Evolutionary conservation across 306 rosid species (phyloP).

Genomic region (Trifolium dubium): DNA sequence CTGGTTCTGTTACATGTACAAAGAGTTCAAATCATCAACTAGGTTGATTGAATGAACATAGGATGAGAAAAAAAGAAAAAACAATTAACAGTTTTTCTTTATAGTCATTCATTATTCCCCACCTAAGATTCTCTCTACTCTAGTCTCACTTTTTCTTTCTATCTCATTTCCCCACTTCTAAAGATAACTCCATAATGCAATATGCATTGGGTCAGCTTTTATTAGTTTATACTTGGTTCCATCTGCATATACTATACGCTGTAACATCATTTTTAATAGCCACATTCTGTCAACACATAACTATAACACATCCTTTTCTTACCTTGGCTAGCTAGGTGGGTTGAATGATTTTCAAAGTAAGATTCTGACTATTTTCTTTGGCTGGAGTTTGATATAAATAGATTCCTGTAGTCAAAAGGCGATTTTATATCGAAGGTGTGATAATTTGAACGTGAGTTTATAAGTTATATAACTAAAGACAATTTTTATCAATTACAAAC

Average conservation of each 20-base stretch:
- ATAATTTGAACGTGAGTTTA: no score
- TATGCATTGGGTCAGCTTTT: slow-evolving; percentile 52
- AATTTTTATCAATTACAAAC: no score
- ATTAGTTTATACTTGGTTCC: slow-evolving; percentile 40
- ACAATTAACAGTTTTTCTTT: slow-evolving; percentile 28
- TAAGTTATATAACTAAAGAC: no score
- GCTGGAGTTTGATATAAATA: no score
- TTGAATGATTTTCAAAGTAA: no score
- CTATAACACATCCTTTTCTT: no score
- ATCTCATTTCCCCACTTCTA: slow-evolving; percentile 41
- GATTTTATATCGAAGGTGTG: no score
- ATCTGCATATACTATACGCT: slow-evolving; percentile 22
- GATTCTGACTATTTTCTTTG: no score
- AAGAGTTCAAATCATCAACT: slow-evolving; percentile 43
- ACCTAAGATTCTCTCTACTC: slow-evolving; percentile 58
- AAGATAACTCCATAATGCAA: slow-evolving; percentile 50
- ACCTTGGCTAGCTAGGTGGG: no score
- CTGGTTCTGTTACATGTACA: slow-evolving; percentile 29
- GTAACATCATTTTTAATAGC: slow-evolving; percentile 31
- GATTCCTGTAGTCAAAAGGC: no score
- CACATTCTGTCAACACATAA: no score
- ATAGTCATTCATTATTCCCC: slow-evolving; percentile 41
- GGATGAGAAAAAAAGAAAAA: slow-evolving; percentile 41
- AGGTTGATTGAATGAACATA: slow-evolving; percentile 44
- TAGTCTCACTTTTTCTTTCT: slow-evolving; percentile 26